These are phyloP conservation scores for Lactarius hengduanensis DNA, from an alignment of 768 basidiomycete species.

Conservation along the genomic window DNA sequence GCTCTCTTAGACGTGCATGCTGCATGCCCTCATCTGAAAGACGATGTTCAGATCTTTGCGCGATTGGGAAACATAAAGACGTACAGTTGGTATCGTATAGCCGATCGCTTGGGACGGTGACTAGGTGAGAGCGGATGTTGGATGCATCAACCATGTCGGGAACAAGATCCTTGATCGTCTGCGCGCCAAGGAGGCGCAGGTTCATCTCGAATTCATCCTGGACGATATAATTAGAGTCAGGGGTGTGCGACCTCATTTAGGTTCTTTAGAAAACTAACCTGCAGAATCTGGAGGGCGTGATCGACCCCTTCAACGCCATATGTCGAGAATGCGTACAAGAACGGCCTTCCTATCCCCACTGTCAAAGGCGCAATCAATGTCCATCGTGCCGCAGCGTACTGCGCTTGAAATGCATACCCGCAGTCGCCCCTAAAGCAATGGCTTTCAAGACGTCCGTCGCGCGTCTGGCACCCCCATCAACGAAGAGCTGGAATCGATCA, in stretches of 20 bases:
- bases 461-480: slow-evolving; percentile 93
- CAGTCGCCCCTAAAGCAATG: slow-evolving; percentile 85
- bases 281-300: slow-evolving; percentile 74
- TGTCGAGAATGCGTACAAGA: slow-evolving; percentile 83
- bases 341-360: slow-evolving; percentile 85
- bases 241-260: neutral
- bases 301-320: slow-evolving; percentile 90
- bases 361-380: neutral
- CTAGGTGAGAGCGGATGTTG: slow-evolving; percentile 63
- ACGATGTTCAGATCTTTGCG: slow-evolving; percentile 5
- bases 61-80: slow-evolving; percentile 35
- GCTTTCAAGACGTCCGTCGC: slow-evolving; percentile 91
- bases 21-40: slow-evolving; percentile 44
- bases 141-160: slow-evolving; percentile 89
- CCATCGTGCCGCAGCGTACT: neutral
- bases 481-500: slow-evolving; percentile 76
- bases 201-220: slow-evolving; percentile 99
- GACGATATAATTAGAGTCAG: slow-evolving; percentile 14
- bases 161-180: slow-evolving; percentile 71
- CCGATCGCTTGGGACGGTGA: slow-evolving; percentile 66
- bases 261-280: slow-evolving; percentile 42
- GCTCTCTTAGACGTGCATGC: slow-evolving; percentile 41
- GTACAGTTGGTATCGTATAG: slow-evolving; percentile 81
- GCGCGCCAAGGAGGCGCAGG: slow-evolving; percentile 87
- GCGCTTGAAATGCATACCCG: slow-evolving; percentile 45